Percentiles rank a stretch among this genome's conserved stretches.
phyloP scores from a whole-genome alignment of 331 rosid species.

The Acacia pycnantha region DNA sequence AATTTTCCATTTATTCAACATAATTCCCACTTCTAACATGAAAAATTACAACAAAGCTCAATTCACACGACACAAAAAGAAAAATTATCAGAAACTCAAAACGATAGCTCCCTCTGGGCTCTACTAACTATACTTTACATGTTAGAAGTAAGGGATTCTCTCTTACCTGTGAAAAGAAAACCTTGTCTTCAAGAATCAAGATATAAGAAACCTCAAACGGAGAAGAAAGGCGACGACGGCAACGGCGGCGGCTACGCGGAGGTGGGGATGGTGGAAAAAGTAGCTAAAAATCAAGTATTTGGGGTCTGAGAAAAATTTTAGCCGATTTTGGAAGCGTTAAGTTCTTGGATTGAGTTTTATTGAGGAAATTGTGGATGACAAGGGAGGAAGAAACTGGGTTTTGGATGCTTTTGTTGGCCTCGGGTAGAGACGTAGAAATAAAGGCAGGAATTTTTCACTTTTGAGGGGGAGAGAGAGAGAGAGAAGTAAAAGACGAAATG shows the following conservation, averaged over 20 bases:
- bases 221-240: background rate
- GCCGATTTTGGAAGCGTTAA: background rate
- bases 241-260: conserved; percentile 6
- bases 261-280: background rate
- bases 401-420: background rate
- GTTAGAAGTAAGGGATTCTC: background rate
- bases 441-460: background rate
- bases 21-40: background rate
- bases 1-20: background rate
- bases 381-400: background rate
- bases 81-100: background rate
- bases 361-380: background rate
- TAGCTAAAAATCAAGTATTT: background rate
- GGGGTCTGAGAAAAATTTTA: background rate
- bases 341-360: background rate
- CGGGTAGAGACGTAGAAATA: background rate
- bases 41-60: conserved; percentile 10
- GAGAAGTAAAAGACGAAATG: background rate
- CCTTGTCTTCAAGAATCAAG: background rate
- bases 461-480: background rate
- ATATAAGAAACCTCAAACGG: background rate
- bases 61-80: background rate
- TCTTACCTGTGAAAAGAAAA: conserved; percentile 24
- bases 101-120: background rate
- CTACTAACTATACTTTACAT: background rate